Percentiles rank a stretch among this genome's conserved stretches.
Conservation (phyloP, 257 asterid species). For the Leptodermis oblonga region DNA sequence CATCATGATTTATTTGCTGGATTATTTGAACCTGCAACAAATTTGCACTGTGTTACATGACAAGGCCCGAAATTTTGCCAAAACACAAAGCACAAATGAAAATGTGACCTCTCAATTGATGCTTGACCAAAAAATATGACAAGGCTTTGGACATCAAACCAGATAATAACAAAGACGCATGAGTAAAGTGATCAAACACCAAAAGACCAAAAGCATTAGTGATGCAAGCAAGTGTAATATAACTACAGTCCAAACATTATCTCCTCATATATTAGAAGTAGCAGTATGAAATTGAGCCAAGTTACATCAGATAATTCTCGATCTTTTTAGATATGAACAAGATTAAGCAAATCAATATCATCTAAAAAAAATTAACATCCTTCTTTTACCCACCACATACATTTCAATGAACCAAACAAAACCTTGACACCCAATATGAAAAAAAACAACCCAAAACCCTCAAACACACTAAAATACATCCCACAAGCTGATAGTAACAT, state of each 20-base stretch:
- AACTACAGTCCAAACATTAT: neutral
- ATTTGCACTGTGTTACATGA: slow-evolving; percentile 2
- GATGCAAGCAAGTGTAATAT: neutral
- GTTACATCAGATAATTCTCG: neutral
- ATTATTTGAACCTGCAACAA: slow-evolving; percentile 83
- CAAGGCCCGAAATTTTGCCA: slow-evolving; percentile 2
- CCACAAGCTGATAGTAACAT: neutral
- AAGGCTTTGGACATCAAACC: neutral
- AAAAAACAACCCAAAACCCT: neutral
- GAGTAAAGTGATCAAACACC: neutral
- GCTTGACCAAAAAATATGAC: neutral
- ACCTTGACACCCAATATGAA: no score
- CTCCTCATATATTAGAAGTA: neutral
- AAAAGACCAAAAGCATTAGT: neutral
- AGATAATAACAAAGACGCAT: neutral
- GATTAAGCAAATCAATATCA: neutral
- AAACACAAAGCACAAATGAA: neutral
- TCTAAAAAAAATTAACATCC: no score
- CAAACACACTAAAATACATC: neutral
- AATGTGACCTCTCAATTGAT: neutral
- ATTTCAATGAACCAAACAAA: neutral
- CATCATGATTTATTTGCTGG: slow-evolving; percentile 94
- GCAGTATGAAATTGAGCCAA: neutral
- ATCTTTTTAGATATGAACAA: neutral
- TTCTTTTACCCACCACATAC: neutral